Evolutionary conservation across 2,329 filamentous ascomycete genomes (phyloP), one percentile per base, ranked within the genome.

Genomic region (Emericellopsis cladophorae): DNA sequence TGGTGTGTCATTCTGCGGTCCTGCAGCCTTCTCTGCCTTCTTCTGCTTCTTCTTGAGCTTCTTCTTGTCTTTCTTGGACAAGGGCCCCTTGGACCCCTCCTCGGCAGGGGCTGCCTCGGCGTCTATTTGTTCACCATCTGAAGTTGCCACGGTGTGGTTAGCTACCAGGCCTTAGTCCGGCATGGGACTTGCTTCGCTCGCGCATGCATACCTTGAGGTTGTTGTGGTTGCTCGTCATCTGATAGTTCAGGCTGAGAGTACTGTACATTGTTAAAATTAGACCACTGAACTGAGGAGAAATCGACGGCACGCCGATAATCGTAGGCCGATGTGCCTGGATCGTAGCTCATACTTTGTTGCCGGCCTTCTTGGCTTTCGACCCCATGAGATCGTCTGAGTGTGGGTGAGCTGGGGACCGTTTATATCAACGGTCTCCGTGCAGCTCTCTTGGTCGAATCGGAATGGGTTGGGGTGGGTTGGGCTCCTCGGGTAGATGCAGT

Each of bases 231-330:
- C 37, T 44, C 40, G 26, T 36, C n/a, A 39, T 44, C 43, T n/a
- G 43, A 44, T 16, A 40, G 24, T 18, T 36, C 31, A 18, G 24
- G 43, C 32, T 42, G 40, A 33, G 41, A 44, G 31, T 44, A 44
- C 31, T 44, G 37, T 15, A 44, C 40, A 35, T 42, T 39, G 18
- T 40, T 37, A 31, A 44, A 44, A 35, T 44, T 40, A 31, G 36
- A 40, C 34, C 40, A 44, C 24, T 44, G 40, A 26, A 44, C 43
- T 9, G 36, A 21, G 18, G 35, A 42, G 15, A 34, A 29, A 24
- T 35, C 18, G 29, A 40, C n/a, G 12, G 9, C n/a, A n/a, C 8
- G 7, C 21, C 15, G 31, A 7, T 36, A 35, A 22, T 16, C 31
- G 29, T 15, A 5, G 31, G 8, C 14, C 15, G 9, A 24, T 7